Evolutionary conservation across 129 eudicot species (phyloP).

Genomic region (Pseudognaphalium luteoalbum): DNA sequence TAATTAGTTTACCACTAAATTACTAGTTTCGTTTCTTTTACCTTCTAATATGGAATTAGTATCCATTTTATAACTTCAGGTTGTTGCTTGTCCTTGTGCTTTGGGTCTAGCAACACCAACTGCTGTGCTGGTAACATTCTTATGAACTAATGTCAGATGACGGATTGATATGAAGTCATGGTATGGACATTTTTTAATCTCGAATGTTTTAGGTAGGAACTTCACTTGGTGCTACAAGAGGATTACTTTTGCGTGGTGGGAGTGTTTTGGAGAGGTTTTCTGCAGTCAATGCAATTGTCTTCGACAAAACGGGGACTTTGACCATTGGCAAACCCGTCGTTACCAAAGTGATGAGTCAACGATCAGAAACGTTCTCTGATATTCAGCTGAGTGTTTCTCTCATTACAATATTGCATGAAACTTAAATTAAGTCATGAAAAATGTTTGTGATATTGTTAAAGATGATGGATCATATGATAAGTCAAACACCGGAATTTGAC

Average conservation of each 20-base stretch:
- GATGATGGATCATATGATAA: too few species aligned
- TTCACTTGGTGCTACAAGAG: conserved; percentile 95
- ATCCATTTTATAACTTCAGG: conserved; percentile 46
- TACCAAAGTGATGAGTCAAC: conserved; percentile 55
- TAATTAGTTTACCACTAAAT: too few species aligned
- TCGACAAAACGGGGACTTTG: conserved; percentile 96
- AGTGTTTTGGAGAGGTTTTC: conserved; percentile 86
- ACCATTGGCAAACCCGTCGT: conserved; percentile 91
- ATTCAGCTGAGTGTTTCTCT: conserved; percentile 44
- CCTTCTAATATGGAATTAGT: conserved; percentile 2
- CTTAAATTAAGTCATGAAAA: too few species aligned
- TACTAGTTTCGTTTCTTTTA: too few species aligned
- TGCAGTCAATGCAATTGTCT: conserved; percentile 72
- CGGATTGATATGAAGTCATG: too few species aligned
- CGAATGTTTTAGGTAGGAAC: conserved; percentile 89
- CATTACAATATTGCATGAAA: too few species aligned
- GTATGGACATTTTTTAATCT: too few species aligned
- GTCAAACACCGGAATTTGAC: too few species aligned
- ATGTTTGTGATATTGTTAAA: too few species aligned
- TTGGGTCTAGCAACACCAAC: conserved; percentile 99
- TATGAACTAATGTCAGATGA: too few species aligned
- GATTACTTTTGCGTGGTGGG: conserved; percentile 97
- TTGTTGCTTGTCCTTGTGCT: conserved; percentile 99
- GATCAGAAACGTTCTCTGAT: conserved; percentile 27
- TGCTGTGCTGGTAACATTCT: conserved; percentile 69